Evolutionary conservation across 345 rosid genomes (phyloP), one percentile per base, ranked within the genome.

Genomic region (Passiflora organensis): DNA sequence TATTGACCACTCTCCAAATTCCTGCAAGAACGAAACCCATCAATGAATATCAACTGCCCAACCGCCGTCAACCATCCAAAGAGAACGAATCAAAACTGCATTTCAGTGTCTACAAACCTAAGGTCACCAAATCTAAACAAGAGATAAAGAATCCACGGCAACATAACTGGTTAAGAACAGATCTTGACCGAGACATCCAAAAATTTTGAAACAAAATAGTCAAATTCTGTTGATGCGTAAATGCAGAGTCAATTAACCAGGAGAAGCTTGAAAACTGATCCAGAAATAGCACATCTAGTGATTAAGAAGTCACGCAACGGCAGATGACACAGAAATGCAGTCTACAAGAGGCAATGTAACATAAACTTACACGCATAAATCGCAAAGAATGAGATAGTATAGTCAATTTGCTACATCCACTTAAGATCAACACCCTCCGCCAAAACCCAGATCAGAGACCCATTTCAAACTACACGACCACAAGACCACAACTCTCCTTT

Each of bases 1-100:
- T 17, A 25, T 51, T 32, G 32, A 34, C 10, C 34, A 61, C 55
- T 66, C 73, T 21, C 70, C 25, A 67, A 76, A 58, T 74, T 60
- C 76, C 84, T 79, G 70, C 71, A 62, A 62, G 37, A 38, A 36
- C 2, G 56, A 51, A 57, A 47, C 21, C 9, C 36, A 44, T 25
- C 46, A 8, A 8, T 28, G 3, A 28, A 8, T 28, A 28, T 8
- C 34, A n/a, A n/a, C 34, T 8, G 34, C 34, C 34, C 34, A 3
- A 28, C 34, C 34, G 8, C 34, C 34, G 8, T 8, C 34, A 28
- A 28, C 23, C 36, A 32, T 43, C 10, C 51, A 56, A 13, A 23
- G n/a, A 17, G 10, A 37, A 55, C 14, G 43, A 59, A 55, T 52
- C 24, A 32, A 44, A 45, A 34, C 16, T 41, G 43, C 22, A 50